Conservation (phyloP, 352 stramenopile species). For the Thalassiosira exigua region DNA sequence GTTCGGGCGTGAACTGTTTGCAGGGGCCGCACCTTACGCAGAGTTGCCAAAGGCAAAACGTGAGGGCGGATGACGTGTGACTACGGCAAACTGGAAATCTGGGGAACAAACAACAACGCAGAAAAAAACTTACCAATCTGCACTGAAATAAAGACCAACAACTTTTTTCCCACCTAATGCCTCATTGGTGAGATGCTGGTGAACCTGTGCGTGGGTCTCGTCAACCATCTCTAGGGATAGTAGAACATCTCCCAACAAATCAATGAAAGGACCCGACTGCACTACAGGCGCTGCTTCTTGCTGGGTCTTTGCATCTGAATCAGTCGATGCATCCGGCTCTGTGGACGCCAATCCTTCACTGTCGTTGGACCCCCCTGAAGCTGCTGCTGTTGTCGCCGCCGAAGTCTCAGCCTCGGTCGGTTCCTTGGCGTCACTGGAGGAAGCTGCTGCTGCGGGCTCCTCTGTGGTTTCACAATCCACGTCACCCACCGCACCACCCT, state of each 20-base stretch:
- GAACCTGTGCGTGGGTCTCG: slow-evolving; percentile 72
- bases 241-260: slow-evolving; percentile 78
- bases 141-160: slow-evolving; percentile 85
- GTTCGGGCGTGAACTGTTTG: slow-evolving; percentile 83
- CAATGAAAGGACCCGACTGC: slow-evolving; percentile 80
- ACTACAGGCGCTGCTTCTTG: slow-evolving; percentile 23
- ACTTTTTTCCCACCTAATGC: slow-evolving; percentile 78
- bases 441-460: neutral
- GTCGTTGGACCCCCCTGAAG: neutral
- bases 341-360: neutral
- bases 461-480: slow-evolving; percentile 9
- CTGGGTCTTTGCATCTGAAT: slow-evolving; percentile 10
- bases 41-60: neutral
- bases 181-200: slow-evolving; percentile 78
- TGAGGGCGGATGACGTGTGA: neutral
- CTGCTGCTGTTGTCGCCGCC: neutral
- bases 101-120: slow-evolving; percentile 4
- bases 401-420: neutral
- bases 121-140: slow-evolving; percentile 71
- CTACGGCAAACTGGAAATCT: neutral
- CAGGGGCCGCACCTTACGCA: slow-evolving; percentile 73
- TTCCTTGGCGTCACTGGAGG: neutral
- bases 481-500: slow-evolving; percentile 5
- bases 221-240: slow-evolving; percentile 79
- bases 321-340: slow-evolving; percentile 1